Base-by-base conservation (phyloP, 164 flowering plant species). In the Akebia trifoliata region DNA sequence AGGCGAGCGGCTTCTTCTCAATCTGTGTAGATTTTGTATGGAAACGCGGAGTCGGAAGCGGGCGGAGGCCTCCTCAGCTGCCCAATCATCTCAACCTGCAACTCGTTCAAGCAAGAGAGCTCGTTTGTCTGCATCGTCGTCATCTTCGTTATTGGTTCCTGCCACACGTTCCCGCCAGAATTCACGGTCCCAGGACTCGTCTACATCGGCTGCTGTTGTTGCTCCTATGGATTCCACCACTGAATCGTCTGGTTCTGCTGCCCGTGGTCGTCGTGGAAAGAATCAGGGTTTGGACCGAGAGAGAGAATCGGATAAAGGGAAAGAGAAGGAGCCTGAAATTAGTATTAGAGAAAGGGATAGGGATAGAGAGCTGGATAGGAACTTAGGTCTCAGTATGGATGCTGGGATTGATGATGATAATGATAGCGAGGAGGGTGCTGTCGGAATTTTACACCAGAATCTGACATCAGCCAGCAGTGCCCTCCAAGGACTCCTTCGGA, bases 11-110 rank as follows among this genome's bases (percentile, higher is more conserved):
- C 61, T 38, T 46, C 30, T 48, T 55, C 36, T 44, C 60, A 62
- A 36, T 63, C 42, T 50, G 58, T 48, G 68, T 67, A 29, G 74
- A 39, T 75, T 69, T 88, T 94, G 97, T 94, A 94, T 90, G 99
- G 99, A 94, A 94, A 90, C 95, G 77, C 90, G 99, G 57, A 88
- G 99, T 80, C 96, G 97, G 63, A 94, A 94, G 88, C 85, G 97
- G 90, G 97, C 96, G 85, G 99, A 90, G 96, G 96, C 95, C 69
- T 75, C 96, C 90, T 84, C 97, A 84, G 67, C 97, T 70, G 87
- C 92, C 83, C 82, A 85, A 63, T 73, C 95, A 47, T 70, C 90
- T 37, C 69, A 84, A 6, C 81, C 94, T 20, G 66, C 76, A 29
- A 78, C 88, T 47, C 94, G 92, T 49, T 64, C 95, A 4, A 47